Evolutionary conservation across 2,329 filamentous ascomycete genomes (phyloP).

Genomic region (Epicoccum sorghinum): DNA sequence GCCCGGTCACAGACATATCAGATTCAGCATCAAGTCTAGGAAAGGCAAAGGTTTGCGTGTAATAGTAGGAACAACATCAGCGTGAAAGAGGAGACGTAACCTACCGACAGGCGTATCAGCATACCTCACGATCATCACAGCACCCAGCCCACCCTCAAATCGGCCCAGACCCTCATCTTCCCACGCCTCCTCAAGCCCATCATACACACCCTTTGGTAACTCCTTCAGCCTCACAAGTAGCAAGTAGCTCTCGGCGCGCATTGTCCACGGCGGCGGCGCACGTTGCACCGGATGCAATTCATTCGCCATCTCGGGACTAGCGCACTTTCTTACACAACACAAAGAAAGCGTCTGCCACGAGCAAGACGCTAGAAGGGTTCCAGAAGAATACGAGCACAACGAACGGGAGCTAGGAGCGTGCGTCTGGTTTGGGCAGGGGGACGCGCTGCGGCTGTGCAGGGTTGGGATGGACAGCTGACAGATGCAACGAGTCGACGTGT

Average conservation of each 20-base stretch:
- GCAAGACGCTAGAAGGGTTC: constrained; percentile 3
- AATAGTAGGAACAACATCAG: not conserved
- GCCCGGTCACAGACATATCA: too few relatives aligned
- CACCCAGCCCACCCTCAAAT: constrained; percentile 37
- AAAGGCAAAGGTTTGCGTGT: not conserved
- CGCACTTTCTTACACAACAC: not conserved
- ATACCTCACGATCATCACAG: constrained; percentile 39
- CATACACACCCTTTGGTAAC: constrained; percentile 36
- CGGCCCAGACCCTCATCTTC: constrained; percentile 19
- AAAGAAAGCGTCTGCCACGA: not conserved
- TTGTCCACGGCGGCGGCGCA: constrained; percentile 33
- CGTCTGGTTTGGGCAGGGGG: not conserved
- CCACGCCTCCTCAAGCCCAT: constrained; percentile 31
- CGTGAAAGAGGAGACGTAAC: constrained; percentile 11
- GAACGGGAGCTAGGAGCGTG: constrained; percentile 1
- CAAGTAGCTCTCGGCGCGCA: constrained; percentile 34
- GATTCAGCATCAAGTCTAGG: too few relatives aligned
- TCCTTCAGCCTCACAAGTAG: constrained; percentile 30
- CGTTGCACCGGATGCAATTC: constrained; percentile 29
- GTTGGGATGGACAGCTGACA: not conserved
- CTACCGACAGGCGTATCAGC: constrained; percentile 40
- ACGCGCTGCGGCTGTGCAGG: not conserved
- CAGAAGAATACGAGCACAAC: not conserved
- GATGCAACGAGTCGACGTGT: not conserved
- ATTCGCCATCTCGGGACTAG: constrained; percentile 4